Percentiles rank a stretch among this genome's conserved stretches.
Conservation (phyloP, 768 basidiomycete genomes). For the Lactarius trivialis region DNA sequence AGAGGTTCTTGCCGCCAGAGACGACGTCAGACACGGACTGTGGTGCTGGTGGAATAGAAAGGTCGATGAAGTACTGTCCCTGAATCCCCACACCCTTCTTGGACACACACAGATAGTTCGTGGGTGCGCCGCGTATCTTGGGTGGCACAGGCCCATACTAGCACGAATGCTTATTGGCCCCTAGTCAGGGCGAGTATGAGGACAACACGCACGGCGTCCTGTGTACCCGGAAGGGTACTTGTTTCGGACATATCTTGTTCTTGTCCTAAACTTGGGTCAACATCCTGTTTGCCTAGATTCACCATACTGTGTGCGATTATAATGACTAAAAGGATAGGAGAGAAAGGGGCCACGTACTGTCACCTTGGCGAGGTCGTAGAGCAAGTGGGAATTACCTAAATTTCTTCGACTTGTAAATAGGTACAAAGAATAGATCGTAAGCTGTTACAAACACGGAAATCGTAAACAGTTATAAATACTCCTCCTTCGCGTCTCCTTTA, state of each 20-base stretch:
- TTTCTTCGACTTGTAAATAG: no score
- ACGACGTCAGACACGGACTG: not conserved
- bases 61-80: slow-evolving; percentile 8
- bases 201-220: not conserved
- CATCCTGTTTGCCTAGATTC: not conserved
- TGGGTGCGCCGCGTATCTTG: not conserved
- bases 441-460: no score
- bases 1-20: not conserved
- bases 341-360: not conserved
- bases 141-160: not conserved
- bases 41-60: not conserved
- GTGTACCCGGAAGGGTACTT: not conserved
- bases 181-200: not conserved
- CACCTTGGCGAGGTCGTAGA: no score
- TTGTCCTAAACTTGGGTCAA: not conserved
- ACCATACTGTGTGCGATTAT: not conserved
- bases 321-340: no score
- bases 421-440: no score
- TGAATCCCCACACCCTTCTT: not conserved
- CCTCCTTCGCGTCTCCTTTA: no score
- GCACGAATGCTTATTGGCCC: not conserved
- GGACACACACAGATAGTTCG: not conserved
- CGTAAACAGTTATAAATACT: no score
- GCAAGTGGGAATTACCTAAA: no score
- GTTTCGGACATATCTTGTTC: not conserved